Base-by-base conservation (phyloP, 2,329 filamentous ascomycete genomes). In the Xylariaceae sp. region DNA sequence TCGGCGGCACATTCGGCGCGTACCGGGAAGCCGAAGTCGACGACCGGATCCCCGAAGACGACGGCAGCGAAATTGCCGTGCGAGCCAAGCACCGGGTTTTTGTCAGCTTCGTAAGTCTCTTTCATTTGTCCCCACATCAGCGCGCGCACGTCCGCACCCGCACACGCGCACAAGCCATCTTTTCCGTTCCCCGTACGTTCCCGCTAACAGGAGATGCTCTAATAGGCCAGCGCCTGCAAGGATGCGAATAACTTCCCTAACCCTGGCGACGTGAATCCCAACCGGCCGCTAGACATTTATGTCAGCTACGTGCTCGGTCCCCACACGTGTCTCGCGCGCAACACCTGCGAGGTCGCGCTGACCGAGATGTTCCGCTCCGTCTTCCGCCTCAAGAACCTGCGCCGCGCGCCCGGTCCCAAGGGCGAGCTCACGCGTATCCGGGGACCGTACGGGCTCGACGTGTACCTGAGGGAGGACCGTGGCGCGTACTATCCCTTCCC, bases 401-500 rank as follows among this genome's bases (percentile, higher is more conserved):
- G 84, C 4, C 78, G 85, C 35, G 85, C 83, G 0, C 76, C 82
- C 0, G 88, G 88, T 0, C 74, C 81, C 0, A 84, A 88, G 73
- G 88, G 88, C 0, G 75, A 84, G 68, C 71, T 91, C 64, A 89
- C 89, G 78, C 87, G 83, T 75, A 77, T 90, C 1, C 73, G 77
- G 0, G 77, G 78, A 7, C 75, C 78, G 0, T 82, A 79, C 0
- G 83, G 82, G 0, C 81, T 80, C 70, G 82, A 77, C 8, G 74
- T 82, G 5, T 90, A 89, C 70, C 76, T 90, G 77, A 80, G 82
- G 44, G 83, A 88, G 72, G 85, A 90, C 67, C 85, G 86, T 76
- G 82, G 84, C 13, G 75, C 75, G 17, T 80, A 78, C 65, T 82
- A 77, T 62, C 76, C 80, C 2, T 71, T 72, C 61, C 70, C 69